Evolutionary conservation across 805 yeast species (phyloP).

Genomic region (Clavispora phyllophila): DNA sequence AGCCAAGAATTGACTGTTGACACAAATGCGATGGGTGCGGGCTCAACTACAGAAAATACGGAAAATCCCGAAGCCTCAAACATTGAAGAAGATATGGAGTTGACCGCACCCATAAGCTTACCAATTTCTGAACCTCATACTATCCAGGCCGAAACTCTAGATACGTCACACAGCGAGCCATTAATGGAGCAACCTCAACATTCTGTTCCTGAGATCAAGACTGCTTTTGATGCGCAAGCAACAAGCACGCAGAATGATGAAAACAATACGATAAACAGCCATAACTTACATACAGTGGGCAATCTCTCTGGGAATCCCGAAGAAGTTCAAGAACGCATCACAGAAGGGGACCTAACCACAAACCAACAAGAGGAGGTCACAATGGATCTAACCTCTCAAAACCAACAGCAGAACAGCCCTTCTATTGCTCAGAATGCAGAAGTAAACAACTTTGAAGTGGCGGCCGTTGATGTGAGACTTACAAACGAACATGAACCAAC

Average conservation of each 20-base stretch:
- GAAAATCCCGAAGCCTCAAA: neutral
- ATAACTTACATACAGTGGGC: too few species aligned
- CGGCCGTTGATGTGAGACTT: too few species aligned
- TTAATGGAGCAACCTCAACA: constrained; percentile 2
- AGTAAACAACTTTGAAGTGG: neutral
- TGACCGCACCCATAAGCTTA: constrained; percentile 7
- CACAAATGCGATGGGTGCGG: too few species aligned
- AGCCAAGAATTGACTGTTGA: too few species aligned
- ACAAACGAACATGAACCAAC: neutral
- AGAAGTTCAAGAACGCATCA: too few species aligned
- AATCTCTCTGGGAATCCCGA: too few species aligned
- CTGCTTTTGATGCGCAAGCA: neutral
- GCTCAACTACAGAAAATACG: too few species aligned
- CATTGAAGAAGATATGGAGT: constrained; percentile 11
- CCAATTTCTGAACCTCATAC: neutral
- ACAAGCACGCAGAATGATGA: neutral
- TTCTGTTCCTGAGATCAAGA: constrained; percentile 7
- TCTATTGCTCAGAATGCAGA: too few species aligned
- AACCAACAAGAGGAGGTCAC: constrained; percentile 10
- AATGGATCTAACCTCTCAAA: constrained; percentile 9
- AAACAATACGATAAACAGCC: neutral
- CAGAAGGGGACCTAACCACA: neutral
- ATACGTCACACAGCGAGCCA: neutral
- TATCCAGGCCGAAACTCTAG: neutral
- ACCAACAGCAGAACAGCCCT: neutral